Conservation (phyloP, 1,284 basidiomycete species). For the Boletus sp. region DNA sequence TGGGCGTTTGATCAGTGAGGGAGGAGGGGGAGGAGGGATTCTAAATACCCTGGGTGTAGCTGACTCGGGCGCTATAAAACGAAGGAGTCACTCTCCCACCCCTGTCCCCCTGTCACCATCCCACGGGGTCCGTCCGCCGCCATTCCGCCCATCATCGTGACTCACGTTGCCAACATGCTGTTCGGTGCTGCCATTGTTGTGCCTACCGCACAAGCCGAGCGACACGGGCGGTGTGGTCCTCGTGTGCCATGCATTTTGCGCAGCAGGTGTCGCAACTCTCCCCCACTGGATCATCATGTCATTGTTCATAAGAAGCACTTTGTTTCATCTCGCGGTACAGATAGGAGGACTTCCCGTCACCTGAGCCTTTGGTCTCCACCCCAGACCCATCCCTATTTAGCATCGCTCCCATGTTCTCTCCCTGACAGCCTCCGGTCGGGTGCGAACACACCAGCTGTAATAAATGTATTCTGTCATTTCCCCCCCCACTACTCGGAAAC, state of each 20-base stretch:
- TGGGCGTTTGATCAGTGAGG: slow-evolving; percentile 10
- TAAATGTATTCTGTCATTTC: too few relatives aligned
- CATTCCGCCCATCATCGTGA: slow-evolving; percentile 8
- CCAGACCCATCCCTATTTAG: not conserved
- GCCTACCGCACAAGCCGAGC: too few relatives aligned
- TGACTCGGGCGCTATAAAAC: slow-evolving; percentile 29
- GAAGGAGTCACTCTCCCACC: slow-evolving; percentile 26
- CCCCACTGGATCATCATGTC: too few relatives aligned
- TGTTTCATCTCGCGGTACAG: not conserved
- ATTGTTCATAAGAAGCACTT: too few relatives aligned
- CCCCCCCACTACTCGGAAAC: too few relatives aligned
- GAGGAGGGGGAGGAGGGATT: slow-evolving; percentile 1
- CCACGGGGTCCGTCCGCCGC: slow-evolving; percentile 18
- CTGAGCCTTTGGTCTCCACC: too few relatives aligned
- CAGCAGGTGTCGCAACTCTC: too few relatives aligned
- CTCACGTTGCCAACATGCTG: not conserved
- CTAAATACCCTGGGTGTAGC: slow-evolving; percentile 22
- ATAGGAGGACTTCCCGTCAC: not conserved
- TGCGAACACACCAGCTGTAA: too few relatives aligned
- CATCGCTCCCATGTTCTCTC: not conserved
- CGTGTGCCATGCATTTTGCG: too few relatives aligned
- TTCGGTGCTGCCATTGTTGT: too few relatives aligned
- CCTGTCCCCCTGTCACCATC: slow-evolving; percentile 21
- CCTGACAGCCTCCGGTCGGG: not conserved
- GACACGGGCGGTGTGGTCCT: too few relatives aligned